phyloP scores from a whole-genome alignment of 2,329 filamentous ascomycete genomes.

The Esteya vermicola region DNA sequence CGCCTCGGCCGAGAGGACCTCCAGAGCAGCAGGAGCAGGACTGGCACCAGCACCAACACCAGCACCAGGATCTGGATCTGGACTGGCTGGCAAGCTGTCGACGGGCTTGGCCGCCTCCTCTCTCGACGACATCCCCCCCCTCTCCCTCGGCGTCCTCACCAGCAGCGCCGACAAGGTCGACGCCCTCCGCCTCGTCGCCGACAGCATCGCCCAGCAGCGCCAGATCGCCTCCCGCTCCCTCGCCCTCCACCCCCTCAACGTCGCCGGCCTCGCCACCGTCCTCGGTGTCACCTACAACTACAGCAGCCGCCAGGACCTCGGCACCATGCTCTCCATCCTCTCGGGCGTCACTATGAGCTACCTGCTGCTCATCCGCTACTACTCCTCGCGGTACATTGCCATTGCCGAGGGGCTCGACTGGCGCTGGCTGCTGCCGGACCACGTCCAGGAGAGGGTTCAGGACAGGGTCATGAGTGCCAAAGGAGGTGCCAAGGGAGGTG shows the following conservation, averaged over 20 bases:
- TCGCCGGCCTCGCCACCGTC: slow-evolving; percentile 29
- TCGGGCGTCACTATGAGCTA: slow-evolving; percentile 49
- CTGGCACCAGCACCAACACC: neutral
- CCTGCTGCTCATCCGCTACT: slow-evolving; percentile 45
- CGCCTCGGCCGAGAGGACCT: neutral
- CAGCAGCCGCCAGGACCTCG: slow-evolving; percentile 29
- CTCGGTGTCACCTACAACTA: slow-evolving; percentile 32
- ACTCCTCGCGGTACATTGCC: slow-evolving; percentile 46
- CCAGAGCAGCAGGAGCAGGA: neutral
- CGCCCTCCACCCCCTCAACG: slow-evolving; percentile 44
- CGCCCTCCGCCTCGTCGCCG: slow-evolving; percentile 60
- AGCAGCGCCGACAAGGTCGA: slow-evolving; percentile 46
- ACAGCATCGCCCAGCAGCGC: slow-evolving; percentile 71
- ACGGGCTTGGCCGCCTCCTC: slow-evolving; percentile 18
- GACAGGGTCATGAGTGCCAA: too few relatives aligned
- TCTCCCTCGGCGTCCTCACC: slow-evolving; percentile 45
- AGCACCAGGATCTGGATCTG: neutral
- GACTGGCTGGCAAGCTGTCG: slow-evolving; percentile 7
- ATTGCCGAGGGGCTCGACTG: slow-evolving; percentile 46
- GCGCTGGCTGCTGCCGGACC: slow-evolving; percentile 55
- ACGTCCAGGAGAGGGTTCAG: too few relatives aligned
- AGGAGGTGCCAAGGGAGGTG: slow-evolving; percentile 8
- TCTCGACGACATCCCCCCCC: slow-evolving; percentile 42
- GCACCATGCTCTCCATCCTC: slow-evolving; percentile 40
- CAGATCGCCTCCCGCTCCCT: slow-evolving; percentile 50